Evolutionary conservation across 2,329 filamentous ascomycete genomes (phyloP).

Genomic region (Colletotrichum sp.): DNA sequence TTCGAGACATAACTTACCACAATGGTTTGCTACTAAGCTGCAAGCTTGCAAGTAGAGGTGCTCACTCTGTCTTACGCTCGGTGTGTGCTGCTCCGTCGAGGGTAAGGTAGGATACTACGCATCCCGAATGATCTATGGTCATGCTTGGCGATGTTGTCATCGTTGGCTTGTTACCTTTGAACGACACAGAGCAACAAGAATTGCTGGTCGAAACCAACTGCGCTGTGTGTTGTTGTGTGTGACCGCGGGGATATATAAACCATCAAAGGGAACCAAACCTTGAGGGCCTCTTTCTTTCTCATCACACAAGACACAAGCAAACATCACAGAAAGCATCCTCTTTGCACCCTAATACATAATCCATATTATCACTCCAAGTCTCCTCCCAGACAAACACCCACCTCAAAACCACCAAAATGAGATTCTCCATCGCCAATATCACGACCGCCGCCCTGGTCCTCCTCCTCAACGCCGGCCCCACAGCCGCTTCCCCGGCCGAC

Average conservation of each 20-base stretch:
- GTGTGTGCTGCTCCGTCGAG: background rate
- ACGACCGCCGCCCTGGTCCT: slow-evolving; percentile 22
- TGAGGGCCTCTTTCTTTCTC: background rate
- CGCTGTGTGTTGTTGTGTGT: background rate
- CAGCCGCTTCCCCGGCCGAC: slow-evolving; percentile 23
- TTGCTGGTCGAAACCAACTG: background rate
- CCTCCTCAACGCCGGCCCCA: slow-evolving; percentile 9
- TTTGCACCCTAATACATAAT: background rate
- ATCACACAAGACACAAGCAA: background rate
- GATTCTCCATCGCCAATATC: slow-evolving; percentile 18
- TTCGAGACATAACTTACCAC: background rate
- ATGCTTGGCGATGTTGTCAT: slow-evolving; percentile 6
- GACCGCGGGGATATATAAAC: background rate
- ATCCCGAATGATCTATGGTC: background rate
- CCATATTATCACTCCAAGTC: background rate
- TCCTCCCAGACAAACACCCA: background rate
- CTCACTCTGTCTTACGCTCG: background rate
- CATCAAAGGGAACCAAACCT: background rate
- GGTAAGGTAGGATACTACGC: background rate
- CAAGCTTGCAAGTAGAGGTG: background rate
- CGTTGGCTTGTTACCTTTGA: background rate
- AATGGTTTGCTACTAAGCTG: background rate
- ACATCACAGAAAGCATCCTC: background rate
- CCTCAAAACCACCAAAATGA: slow-evolving; percentile 8
- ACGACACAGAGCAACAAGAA: background rate